Base-by-base conservation (phyloP, 257 asterid species). In the Primulina eburnea region DNA sequence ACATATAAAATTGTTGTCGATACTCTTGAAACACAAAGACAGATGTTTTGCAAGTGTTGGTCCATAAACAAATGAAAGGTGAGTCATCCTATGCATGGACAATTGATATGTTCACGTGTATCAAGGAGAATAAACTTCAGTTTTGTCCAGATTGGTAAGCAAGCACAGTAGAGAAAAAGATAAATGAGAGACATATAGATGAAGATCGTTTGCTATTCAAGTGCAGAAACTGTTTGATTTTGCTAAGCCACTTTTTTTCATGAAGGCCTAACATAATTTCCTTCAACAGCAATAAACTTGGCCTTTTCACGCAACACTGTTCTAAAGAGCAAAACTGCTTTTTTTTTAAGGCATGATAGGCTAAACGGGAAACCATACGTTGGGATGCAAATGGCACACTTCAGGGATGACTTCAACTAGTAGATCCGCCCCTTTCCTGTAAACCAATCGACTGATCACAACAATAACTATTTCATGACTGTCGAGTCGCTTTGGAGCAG, bases 331-430 rank as follows among this genome's bases (percentile, higher is more conserved):
- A 55, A 40, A 33, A 63, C 53, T 71, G 35, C 18, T 16, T 61
- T 62, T 50, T n/a, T 21, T 14, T 28, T 24, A 24, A 20, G 37
- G 50, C 33, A n/a, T 47, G 34, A 30, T 8, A 60, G 16, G 68
- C 26, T 18, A 69, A 18, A 64, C 10, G 16, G 12, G 62, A 18
- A 61, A 58, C 57, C 8, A 64, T 30, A 89, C 97, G 75, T 93
- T 91, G 78, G 89, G 92, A 79, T 90, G 89, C 81, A 86, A 72
- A 62, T 74, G 82, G 74, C 99, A 90, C 32, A 93, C 96, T 83
- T 90, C 90, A 53, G 97, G 96, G 56, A 90, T 93, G 53, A 93
- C 96, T 84, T 93, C 97, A 77, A 93, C 99, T 64, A 90, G 97
- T 68, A 93, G 78, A 81, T 93, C 96, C 10, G 92, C 95, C 68